phyloP scores from a whole-genome alignment of 768 basidiomycete species.

The Auricularia sp. region DNA sequence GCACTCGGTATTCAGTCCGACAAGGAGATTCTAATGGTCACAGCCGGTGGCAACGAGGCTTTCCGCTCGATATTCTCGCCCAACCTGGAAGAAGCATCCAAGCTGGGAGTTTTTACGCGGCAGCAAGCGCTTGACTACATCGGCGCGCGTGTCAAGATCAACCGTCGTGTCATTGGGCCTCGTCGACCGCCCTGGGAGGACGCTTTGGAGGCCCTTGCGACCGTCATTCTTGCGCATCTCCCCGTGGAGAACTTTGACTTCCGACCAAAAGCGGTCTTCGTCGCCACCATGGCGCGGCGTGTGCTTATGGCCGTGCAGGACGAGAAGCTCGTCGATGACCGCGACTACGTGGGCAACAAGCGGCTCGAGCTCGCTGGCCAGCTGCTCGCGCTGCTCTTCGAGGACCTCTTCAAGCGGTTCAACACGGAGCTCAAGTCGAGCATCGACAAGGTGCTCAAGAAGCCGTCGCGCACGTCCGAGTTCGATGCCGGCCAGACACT shows the following conservation, averaged over 20 bases:
- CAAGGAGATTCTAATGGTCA: conserved; percentile 91
- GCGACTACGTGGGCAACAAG: conserved; percentile 99
- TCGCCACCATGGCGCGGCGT: conserved; percentile 92
- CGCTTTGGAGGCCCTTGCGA: conserved; percentile 91
- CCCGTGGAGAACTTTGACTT: conserved; percentile 85
- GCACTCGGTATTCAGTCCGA: conserved; percentile 94
- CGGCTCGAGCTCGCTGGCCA: conserved; percentile 95
- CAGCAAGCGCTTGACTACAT: conserved; percentile 94
- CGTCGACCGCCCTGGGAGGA: conserved; percentile 86
- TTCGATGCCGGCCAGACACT: conserved; percentile 93
- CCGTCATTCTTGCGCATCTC: conserved; percentile 93
- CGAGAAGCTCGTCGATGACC: conserved; percentile 93
- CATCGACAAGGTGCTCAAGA: conserved; percentile 96
- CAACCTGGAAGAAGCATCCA: conserved; percentile 89
- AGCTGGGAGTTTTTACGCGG: conserved; percentile 80
- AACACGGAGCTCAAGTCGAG: conserved; percentile 89
- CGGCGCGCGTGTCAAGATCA: conserved; percentile 84
- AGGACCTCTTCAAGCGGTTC: conserved; percentile 98
- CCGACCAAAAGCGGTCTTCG: conserved; percentile 88
- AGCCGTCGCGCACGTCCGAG: conserved; percentile 85
- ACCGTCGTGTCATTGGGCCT: conserved; percentile 69
- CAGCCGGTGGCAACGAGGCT: conserved; percentile 82
- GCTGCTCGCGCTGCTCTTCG: conserved; percentile 87
- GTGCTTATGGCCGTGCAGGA: conserved; percentile 96
- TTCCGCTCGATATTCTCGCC: conserved; percentile 82